Evolutionary conservation across 2,329 filamentous ascomycete species (phyloP).

Genomic region (Colletotrichum liriopes): DNA sequence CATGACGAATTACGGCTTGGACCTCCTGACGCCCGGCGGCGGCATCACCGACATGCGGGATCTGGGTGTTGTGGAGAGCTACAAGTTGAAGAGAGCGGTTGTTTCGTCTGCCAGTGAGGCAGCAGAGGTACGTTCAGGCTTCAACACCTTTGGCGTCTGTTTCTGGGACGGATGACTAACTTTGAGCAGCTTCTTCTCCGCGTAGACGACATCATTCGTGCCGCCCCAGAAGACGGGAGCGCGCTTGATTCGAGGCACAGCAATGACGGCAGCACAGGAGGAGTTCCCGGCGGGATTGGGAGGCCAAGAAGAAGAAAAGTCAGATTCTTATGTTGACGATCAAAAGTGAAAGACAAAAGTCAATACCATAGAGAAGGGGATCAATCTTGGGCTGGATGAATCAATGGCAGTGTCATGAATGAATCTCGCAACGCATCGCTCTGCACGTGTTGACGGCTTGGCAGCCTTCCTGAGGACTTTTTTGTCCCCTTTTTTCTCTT

Average conservation of each 20-base stretch:
- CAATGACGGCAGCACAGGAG: constrained; percentile 29
- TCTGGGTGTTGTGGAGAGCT: constrained; percentile 94
- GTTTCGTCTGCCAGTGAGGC: constrained; percentile 97
- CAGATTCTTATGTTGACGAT: constrained; percentile 30
- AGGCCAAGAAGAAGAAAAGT: constrained; percentile 26
- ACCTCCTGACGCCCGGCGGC: constrained; percentile 89
- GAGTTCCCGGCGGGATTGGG: constrained; percentile 26
- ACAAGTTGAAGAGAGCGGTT: constrained; percentile 98
- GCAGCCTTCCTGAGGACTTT: background rate
- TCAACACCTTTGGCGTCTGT: background rate
- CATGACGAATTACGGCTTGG: constrained; percentile 91
- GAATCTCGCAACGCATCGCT: background rate
- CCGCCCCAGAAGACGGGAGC: constrained; percentile 86
- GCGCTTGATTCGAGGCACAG: constrained; percentile 68
- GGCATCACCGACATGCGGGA: constrained; percentile 97
- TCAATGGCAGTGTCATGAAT: constrained; percentile 41
- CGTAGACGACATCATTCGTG: constrained; percentile 98
- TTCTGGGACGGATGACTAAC: constrained; percentile 32
- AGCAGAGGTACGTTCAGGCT: constrained; percentile 82
- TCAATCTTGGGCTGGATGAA: constrained; percentile 40
- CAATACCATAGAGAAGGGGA: constrained; percentile 42
- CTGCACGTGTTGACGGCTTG: background rate
- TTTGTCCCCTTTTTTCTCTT: background rate
- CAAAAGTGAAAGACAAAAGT: constrained; percentile 33
- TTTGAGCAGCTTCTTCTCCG: constrained; percentile 82